phyloP scores from a whole-genome alignment of 1,284 basidiomycete species.

The Amylostereum areolatum region DNA sequence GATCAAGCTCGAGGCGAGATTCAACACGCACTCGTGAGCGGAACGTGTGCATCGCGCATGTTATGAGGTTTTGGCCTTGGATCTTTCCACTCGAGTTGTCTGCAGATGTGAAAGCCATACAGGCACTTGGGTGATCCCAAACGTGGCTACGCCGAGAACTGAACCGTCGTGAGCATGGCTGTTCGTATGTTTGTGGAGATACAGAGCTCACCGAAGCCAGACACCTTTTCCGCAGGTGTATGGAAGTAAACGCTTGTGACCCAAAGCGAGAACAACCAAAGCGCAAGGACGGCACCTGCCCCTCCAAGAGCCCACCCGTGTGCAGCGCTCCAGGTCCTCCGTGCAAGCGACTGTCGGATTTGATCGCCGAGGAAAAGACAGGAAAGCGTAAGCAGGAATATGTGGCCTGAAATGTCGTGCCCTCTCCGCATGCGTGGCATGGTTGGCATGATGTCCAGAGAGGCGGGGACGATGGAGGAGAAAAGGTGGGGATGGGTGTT shows the following conservation, averaged over 20 bases:
- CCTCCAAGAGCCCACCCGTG: slow-evolving; percentile 32
- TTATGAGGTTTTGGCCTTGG: no score
- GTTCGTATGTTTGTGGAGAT: no score
- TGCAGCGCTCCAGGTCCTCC: slow-evolving; percentile 3
- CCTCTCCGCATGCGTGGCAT: slow-evolving; percentile 66
- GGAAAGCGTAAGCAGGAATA: slow-evolving; percentile 88
- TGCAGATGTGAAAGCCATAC: slow-evolving; percentile 8
- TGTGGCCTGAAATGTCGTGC: slow-evolving; percentile 92
- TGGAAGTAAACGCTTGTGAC: slow-evolving; percentile 93
- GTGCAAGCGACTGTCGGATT: slow-evolving; percentile 43
- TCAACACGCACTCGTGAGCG: no score
- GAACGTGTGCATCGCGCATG: no score
- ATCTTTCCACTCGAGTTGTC: no score
- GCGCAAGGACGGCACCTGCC: slow-evolving; percentile 45
- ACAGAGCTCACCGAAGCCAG: slow-evolving; percentile 83
- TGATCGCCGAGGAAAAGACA: slow-evolving; percentile 78
- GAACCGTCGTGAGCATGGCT: no score
- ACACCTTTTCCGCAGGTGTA: slow-evolving; percentile 79
- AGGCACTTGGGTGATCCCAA: slow-evolving; percentile 29
- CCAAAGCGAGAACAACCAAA: slow-evolving; percentile 74
- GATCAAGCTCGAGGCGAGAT: no score
- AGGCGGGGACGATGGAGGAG: slow-evolving; percentile 30
- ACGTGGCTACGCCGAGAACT: slow-evolving; percentile 40
- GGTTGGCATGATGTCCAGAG: slow-evolving; percentile 16
- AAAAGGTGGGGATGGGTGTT: slow-evolving; percentile 65